phyloP scores from a whole-genome alignment of 202 grass and related monocot species.

The Schoenoplectus triqueter region DNA sequence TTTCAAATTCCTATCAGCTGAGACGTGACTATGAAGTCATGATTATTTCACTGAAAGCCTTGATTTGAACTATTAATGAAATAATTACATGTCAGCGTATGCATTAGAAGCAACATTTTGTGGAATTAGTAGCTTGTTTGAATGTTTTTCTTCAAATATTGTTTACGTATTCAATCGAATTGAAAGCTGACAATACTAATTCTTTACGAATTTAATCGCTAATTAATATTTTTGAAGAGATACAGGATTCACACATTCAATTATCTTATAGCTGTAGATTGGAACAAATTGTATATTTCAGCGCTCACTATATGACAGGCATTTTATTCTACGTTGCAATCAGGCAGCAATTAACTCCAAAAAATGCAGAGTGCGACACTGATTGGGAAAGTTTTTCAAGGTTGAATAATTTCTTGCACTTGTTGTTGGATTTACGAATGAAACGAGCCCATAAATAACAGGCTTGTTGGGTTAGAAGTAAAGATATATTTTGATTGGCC shows the following conservation, averaged over 20 bases:
- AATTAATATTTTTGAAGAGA: background rate
- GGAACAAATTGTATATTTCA: constrained; percentile 24
- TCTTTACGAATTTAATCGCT: background rate
- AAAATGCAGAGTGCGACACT: constrained; percentile 8
- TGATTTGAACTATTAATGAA: background rate
- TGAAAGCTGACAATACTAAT: background rate
- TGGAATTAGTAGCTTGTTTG: background rate
- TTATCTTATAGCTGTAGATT: background rate
- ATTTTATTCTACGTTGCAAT: background rate
- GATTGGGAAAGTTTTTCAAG: constrained; percentile 23
- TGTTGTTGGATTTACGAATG: background rate
- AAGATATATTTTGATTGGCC: background rate
- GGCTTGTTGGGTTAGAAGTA: background rate
- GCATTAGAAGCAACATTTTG: background rate
- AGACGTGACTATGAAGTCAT: background rate
- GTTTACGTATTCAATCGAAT: background rate
- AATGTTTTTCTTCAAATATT: background rate
- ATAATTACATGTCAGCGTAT: background rate
- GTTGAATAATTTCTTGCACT: background rate
- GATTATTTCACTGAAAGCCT: too few species aligned
- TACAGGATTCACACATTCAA: constrained; percentile 7
- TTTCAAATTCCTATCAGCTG: background rate
- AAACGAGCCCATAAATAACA: background rate
- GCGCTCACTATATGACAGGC: background rate
- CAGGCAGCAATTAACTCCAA: background rate